Conservation (phyloP, 73 alveolate species). For the Tetrahymena elliotti region DNA sequence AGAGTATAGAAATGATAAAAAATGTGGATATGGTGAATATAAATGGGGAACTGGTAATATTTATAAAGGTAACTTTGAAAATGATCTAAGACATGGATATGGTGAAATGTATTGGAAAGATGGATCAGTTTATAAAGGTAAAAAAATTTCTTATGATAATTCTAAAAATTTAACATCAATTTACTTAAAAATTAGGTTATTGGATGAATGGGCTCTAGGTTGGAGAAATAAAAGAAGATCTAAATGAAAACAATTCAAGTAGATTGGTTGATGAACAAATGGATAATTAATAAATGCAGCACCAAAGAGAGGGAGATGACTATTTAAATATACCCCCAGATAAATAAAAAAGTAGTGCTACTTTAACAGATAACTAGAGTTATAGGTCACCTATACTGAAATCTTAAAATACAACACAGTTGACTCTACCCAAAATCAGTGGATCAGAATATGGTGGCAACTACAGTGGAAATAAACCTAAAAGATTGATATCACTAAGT, state of each 20-base stretch:
- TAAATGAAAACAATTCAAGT: background rate
- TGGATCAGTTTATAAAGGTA: conserved; percentile 22
- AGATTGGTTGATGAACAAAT: background rate
- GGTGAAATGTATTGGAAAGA: conserved; percentile 45
- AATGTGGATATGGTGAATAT: conserved; percentile 76
- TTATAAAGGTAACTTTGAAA: conserved; percentile 58
- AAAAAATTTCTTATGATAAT: background rate
- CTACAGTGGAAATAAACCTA: background rate
- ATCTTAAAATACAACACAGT: background rate
- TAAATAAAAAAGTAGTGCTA: background rate
- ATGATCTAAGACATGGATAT: conserved; percentile 52
- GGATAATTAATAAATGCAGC: background rate
- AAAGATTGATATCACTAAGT: background rate
- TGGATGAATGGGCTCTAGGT: background rate
- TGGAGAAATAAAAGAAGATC: background rate
- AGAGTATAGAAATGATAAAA: conserved; percentile 52
- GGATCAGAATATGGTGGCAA: background rate
- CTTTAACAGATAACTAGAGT: background rate
- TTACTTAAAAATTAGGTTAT: background rate
- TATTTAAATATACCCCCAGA: background rate
- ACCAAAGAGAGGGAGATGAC: background rate
- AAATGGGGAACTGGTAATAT: conserved; percentile 60
- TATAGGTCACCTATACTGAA: background rate
- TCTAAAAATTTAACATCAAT: no score
- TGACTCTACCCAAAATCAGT: background rate